A percentile compares a stretch with the other conserved stretches of the same genome.
Evolutionary conservation across 2,329 filamentous ascomycete species (phyloP).

Genomic region (Diaporthe ilicicola): DNA sequence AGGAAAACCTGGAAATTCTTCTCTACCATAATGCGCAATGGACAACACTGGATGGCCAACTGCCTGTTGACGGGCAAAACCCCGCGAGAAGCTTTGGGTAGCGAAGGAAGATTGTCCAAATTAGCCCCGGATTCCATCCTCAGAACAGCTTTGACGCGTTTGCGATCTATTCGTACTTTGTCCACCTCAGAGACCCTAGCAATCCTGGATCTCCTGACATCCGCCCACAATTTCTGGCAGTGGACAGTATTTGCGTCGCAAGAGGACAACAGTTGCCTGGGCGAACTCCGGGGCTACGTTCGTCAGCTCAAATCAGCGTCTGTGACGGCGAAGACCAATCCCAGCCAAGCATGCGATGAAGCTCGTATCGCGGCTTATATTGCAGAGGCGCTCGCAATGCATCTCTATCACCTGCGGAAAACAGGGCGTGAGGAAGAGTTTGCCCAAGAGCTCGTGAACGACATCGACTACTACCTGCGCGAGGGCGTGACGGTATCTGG

Average conservation of each 20-base stretch:
- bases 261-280: conserved; percentile 77
- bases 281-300: conserved; percentile 76
- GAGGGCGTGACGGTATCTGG: conserved; percentile 80
- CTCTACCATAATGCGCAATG: conserved; percentile 83
- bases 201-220: conserved; percentile 85
- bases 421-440: conserved; percentile 71
- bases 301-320: conserved; percentile 62
- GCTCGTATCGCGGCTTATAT: conserved; percentile 81
- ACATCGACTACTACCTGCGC: conserved; percentile 81
- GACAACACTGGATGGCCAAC: conserved; percentile 96
- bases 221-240: conserved; percentile 93
- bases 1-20: conserved; percentile 85
- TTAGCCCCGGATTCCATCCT: conserved; percentile 71
- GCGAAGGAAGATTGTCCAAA: conserved; percentile 59
- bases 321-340: conserved; percentile 62
- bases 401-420: conserved; percentile 86
- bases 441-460: conserved; percentile 75
- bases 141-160: conserved; percentile 73
- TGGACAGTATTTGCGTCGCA: conserved; percentile 88
- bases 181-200: conserved; percentile 73
- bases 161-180: conserved; percentile 72
- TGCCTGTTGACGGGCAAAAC: conserved; percentile 90
- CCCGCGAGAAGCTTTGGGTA: conserved; percentile 76
- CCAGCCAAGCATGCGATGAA: conserved; percentile 66
- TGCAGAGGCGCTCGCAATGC: conserved; percentile 89